Evolutionary conservation across 106 monocot genomes (phyloP), one percentile per base, ranked within the genome.

Genomic region (Allium sativum): DNA sequence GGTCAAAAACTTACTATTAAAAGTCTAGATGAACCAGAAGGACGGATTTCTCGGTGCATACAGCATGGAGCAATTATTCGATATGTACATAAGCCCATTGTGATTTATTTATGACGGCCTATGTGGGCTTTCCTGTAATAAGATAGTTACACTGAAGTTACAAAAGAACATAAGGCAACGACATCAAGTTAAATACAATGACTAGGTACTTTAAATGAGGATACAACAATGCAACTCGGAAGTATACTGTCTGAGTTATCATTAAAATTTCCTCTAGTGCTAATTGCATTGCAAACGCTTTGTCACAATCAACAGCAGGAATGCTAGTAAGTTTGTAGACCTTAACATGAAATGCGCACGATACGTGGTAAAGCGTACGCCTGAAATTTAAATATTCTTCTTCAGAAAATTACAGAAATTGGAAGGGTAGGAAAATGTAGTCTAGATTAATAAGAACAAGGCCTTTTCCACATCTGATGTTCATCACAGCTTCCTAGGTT

Each of bases 391-490:
- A 65, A 62, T 12, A 62, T 21, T 61, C 0, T 61, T 6, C 7
- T 6, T 58, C 42, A 17, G 12, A 45, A 45, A 64, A 10, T 0
- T 12, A 46, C 15, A 48, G 15, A 8, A 31, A 46, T 64, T 48
- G 21, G 10, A 13, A 50, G 17, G 10, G 44, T 6, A n/a, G 8
- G 18, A 18, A 2, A 7, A 2, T 44, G 16, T 19, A 6, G 45
- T 12, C 44, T 46, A 62, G 45, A 62, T 45, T 19, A 45, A 20
- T 62, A 62, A 45, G 45, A 45, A 45, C 18, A 44, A 18, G 12
- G 92, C 98, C 98, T 92, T 92, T 98, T 73, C 91, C 88, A 52
- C 98, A 98, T 88, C 98, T 87, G 66, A 98, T 78, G 45, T 91
- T 87, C 87, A 98, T 84, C 42, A 98, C 98, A 72, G 98, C 79